These are phyloP conservation scores for Camellia lanceoleosa DNA, from an alignment of 148 eudicot species.

Conservation along the genomic window DNA sequence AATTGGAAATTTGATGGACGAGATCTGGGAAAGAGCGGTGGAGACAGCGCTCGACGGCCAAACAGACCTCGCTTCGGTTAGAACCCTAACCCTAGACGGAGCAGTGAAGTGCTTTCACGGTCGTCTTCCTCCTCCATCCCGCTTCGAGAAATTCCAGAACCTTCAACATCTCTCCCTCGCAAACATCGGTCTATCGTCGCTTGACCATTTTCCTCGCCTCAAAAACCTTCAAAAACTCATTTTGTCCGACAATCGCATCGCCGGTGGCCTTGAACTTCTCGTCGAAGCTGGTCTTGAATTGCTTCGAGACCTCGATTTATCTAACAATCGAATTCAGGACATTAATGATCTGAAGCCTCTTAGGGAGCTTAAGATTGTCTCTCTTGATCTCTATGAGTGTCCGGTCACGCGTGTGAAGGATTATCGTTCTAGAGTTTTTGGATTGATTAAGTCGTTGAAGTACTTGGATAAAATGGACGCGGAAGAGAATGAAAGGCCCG, in stretches of 20 bases:
- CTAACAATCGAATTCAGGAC: slow-evolving; percentile 73
- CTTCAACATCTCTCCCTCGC: slow-evolving; percentile 78
- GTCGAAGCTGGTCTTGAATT: slow-evolving; percentile 66
- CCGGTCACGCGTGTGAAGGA: slow-evolving; percentile 92
- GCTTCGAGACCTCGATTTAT: slow-evolving; percentile 77
- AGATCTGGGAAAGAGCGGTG: slow-evolving; percentile 96
- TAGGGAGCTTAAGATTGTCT: slow-evolving; percentile 60
- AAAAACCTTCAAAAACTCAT: slow-evolving; percentile 59
- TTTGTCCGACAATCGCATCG: slow-evolving; percentile 77
- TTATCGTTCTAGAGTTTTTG: slow-evolving; percentile 78
- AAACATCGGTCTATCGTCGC: slow-evolving; percentile 67
- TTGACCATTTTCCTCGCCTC: slow-evolving; percentile 73
- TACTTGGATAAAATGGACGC: slow-evolving; percentile 95
- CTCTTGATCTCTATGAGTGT: slow-evolving; percentile 93
- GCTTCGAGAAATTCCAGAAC: slow-evolving; percentile 69
- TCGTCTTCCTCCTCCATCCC: slow-evolving; percentile 63
- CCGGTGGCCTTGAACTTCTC: slow-evolving; percentile 66
- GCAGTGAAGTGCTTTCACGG: slow-evolving; percentile 85
- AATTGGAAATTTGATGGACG: slow-evolving; percentile 52
- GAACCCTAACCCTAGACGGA: slow-evolving; percentile 83
- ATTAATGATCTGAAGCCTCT: slow-evolving; percentile 66
- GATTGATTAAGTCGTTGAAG: slow-evolving; percentile 69
- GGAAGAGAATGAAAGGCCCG: slow-evolving; percentile 76
- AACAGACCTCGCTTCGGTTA: slow-evolving; percentile 41
- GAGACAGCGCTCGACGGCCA: slow-evolving; percentile 84